These are phyloP conservation scores for Candida ovalis DNA, from an alignment of 805 yeast species.

Conservation along the genomic window DNA sequence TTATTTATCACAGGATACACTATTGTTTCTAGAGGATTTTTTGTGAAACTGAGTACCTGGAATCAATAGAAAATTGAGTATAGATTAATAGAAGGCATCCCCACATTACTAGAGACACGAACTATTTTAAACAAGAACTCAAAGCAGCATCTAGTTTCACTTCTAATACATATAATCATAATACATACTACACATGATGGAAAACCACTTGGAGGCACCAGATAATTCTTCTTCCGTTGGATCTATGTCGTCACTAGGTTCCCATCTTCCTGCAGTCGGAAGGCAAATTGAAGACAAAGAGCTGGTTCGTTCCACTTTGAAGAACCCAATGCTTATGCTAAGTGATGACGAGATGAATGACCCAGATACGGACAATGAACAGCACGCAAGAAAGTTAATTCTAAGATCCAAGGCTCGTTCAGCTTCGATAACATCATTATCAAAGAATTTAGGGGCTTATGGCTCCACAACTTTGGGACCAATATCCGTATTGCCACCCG, in stretches of 20 bases:
- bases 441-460: constrained; percentile 7
- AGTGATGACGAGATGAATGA: constrained; percentile 26
- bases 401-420: constrained; percentile 27
- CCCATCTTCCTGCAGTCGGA: constrained; percentile 10
- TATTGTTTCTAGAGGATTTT: background rate
- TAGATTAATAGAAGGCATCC: background rate
- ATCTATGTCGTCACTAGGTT: constrained; percentile 17
- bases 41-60: background rate
- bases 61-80: background rate
- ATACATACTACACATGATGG: background rate
- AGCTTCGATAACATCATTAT: constrained; percentile 14
- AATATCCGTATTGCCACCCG: constrained; percentile 50
- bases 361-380: constrained; percentile 32
- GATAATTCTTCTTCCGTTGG: constrained; percentile 17
- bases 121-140: background rate
- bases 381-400: constrained; percentile 26
- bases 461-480: constrained; percentile 23
- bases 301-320: background rate
- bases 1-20: background rate
- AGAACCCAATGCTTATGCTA: background rate
- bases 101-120: background rate
- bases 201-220: background rate
- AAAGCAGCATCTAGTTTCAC: background rate
- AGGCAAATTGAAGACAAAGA: constrained; percentile 6
- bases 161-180: background rate